A percentile compares a stretch with the other conserved stretches of the same genome.
These are phyloP conservation scores for Scedosporium apiospermum DNA, from an alignment of 2,329 filamentous ascomycete genomes.

Conservation along the genomic window DNA sequence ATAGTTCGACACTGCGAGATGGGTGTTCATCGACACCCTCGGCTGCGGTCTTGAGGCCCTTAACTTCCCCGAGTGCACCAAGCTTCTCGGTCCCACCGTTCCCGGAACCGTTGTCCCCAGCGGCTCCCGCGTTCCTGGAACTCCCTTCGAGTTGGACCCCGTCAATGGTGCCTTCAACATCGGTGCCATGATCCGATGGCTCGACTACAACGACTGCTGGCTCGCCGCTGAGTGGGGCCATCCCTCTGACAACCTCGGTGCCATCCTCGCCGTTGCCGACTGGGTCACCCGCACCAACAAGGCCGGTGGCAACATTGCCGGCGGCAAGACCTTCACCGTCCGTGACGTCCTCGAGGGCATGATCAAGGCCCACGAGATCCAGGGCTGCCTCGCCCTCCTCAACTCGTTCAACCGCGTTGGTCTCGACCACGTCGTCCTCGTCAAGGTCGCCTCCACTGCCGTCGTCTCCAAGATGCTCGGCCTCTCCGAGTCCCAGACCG, in stretches of 20 bases:
- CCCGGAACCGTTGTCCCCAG: constrained; percentile 86
- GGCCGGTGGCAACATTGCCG: constrained; percentile 67
- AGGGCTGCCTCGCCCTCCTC: constrained; percentile 90
- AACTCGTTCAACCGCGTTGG: constrained; percentile 99
- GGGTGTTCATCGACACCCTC: constrained; percentile 92
- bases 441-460: constrained; percentile 93
- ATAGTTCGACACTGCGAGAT: constrained; percentile 89
- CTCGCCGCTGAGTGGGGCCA: constrained; percentile 98
- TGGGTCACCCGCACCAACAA: constrained; percentile 91
- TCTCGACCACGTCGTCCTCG: constrained; percentile 91
- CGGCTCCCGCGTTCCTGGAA: constrained; percentile 83
- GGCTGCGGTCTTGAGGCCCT: constrained; percentile 94
- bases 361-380: constrained; percentile 99
- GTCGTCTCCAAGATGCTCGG: constrained; percentile 95
- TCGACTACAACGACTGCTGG: constrained; percentile 99
- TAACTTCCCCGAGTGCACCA: constrained; percentile 90
- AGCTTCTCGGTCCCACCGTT: constrained; percentile 86
- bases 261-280: constrained; percentile 92
- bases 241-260: constrained; percentile 94
- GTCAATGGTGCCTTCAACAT: constrained; percentile 98
- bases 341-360: constrained; percentile 90
- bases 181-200: constrained; percentile 95
- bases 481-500: constrained; percentile 79
- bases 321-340: constrained; percentile 80
- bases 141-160: constrained; percentile 87